These are phyloP conservation scores for Phaeosphaeria sp. DNA, from an alignment of 2,329 filamentous ascomycete species.

Conservation along the genomic window DNA sequence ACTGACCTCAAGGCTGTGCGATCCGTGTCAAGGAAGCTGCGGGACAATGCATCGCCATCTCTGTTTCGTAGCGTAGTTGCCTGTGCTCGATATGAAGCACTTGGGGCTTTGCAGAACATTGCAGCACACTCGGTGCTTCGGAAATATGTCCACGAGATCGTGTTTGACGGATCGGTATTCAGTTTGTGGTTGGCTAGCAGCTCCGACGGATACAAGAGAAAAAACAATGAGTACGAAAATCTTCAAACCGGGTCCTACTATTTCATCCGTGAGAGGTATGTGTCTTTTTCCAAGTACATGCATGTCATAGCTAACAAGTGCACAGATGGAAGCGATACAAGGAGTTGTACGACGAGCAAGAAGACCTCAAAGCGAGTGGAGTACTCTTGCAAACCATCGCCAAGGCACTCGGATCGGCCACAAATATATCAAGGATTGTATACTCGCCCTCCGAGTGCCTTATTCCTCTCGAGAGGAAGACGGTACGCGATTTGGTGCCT, in stretches of 20 bases:
- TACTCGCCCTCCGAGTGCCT: constrained; percentile 32
- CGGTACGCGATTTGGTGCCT: constrained; percentile 30
- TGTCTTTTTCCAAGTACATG: background rate
- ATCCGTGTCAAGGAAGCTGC: constrained; percentile 23
- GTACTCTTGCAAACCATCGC: constrained; percentile 33
- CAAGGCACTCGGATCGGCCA: constrained; percentile 29
- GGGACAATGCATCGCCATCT: constrained; percentile 30
- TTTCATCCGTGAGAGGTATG: constrained; percentile 19
- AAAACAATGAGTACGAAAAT: constrained; percentile 6
- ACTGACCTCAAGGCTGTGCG: constrained; percentile 34
- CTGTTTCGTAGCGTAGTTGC: constrained; percentile 34
- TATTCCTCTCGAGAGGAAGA: constrained; percentile 27
- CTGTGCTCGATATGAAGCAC: constrained; percentile 36
- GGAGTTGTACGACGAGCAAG: constrained; percentile 33
- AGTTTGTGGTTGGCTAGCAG: constrained; percentile 17
- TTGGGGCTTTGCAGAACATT: constrained; percentile 37
- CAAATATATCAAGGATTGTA: constrained; percentile 30
- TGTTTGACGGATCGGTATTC: constrained; percentile 40
- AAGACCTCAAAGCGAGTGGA: constrained; percentile 28
- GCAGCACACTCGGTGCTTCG: constrained; percentile 29
- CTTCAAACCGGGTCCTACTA: constrained; percentile 17
- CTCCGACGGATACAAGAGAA: constrained; percentile 12
- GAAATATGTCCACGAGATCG: constrained; percentile 39
- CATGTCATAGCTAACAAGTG: constrained; percentile 1
- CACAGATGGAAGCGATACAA: constrained; percentile 34